phyloP scores from a whole-genome alignment of 2,329 filamentous ascomycete species.

The Verticillium dahliae region DNA sequence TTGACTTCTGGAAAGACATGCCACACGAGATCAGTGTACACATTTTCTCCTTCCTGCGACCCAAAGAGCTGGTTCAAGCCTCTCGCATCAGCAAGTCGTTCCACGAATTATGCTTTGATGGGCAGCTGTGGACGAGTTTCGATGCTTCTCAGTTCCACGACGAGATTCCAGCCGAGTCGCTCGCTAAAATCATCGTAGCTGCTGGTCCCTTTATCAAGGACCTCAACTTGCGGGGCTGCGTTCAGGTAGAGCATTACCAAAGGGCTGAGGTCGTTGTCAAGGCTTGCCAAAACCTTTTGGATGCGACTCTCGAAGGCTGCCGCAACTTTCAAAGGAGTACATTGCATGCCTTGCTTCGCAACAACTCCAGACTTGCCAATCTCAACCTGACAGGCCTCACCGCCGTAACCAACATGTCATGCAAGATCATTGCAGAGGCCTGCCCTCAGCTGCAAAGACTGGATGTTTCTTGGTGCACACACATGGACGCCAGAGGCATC shows the following conservation, averaged over 20 bases:
- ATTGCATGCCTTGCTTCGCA: constrained; percentile 66
- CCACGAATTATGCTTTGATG: constrained; percentile 82
- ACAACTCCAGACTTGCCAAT: constrained; percentile 72
- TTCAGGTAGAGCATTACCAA: constrained; percentile 81
- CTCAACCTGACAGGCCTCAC: constrained; percentile 80
- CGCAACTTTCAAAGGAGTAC: constrained; percentile 74
- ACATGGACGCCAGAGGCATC: constrained; percentile 73
- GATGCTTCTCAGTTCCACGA: constrained; percentile 83
- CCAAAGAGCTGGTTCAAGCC: constrained; percentile 72
- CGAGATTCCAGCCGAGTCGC: constrained; percentile 74
- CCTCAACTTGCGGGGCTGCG: constrained; percentile 83
- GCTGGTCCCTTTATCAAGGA: constrained; percentile 88
- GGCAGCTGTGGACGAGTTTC: constrained; percentile 82
- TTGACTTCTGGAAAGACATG: constrained; percentile 73
- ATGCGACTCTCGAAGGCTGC: constrained; percentile 84
- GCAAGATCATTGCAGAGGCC: constrained; percentile 76
- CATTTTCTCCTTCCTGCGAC: constrained; percentile 68
- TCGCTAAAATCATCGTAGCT: constrained; percentile 77
- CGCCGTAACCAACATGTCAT: constrained; percentile 74
- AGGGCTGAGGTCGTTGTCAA: constrained; percentile 70
- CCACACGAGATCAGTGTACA: constrained; percentile 77
- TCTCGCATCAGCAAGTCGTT: constrained; percentile 75
- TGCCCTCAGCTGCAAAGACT: constrained; percentile 78
- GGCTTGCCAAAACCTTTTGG: constrained; percentile 79
- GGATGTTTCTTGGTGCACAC: constrained; percentile 90